Conservation (phyloP, 306 rosid species). For the Carpinus viminea region DNA sequence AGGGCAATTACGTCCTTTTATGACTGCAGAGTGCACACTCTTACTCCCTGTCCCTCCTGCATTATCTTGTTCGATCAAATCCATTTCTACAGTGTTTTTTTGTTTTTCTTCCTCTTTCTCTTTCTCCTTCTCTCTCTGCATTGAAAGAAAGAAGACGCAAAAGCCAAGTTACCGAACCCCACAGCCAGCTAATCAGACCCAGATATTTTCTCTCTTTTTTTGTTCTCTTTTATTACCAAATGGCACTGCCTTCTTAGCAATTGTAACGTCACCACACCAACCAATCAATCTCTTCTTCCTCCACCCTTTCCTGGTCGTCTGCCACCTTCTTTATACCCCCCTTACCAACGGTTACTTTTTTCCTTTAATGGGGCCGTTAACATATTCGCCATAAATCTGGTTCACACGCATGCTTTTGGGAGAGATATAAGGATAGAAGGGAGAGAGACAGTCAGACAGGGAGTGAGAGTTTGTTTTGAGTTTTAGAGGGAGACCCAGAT, state of each 20-base stretch:
- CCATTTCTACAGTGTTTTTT: background rate
- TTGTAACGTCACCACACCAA: background rate
- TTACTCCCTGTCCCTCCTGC: background rate
- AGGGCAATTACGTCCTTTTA: background rate
- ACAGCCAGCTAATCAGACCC: background rate
- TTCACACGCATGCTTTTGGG: background rate
- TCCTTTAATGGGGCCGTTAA: slow-evolving; percentile 1
- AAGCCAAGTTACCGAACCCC: no score
- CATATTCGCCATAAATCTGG: background rate
- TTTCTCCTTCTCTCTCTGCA: background rate
- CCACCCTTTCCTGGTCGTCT: background rate
- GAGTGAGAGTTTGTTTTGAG: background rate
- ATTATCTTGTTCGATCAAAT: background rate
- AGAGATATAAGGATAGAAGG: background rate
- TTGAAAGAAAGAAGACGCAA: background rate
- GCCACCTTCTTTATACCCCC: background rate
- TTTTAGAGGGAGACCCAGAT: slow-evolving; percentile 43
- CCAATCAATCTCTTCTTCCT: background rate
- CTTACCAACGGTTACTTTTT: slow-evolving; percentile 31
- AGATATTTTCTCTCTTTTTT: background rate
- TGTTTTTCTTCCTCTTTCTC: background rate
- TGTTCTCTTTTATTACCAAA: background rate
- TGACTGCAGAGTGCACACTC: background rate
- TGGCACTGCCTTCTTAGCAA: background rate
- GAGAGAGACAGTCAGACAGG: no score